phyloP scores from a whole-genome alignment of 495 filamentous ascomycete genomes.

The Podospora sp. region DNA sequence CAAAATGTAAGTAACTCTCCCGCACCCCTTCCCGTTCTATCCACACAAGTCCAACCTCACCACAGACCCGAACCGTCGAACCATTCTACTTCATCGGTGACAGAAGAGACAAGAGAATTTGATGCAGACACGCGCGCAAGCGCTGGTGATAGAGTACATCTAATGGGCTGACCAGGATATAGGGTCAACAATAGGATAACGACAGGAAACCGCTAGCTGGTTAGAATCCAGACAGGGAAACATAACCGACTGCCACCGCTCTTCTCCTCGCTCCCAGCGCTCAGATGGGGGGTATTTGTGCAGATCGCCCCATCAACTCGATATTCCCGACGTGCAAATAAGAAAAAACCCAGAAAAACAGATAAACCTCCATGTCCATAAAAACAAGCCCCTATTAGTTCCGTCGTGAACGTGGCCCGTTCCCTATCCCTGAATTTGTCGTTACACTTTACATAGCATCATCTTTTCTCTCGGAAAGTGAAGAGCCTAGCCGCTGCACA shows the following conservation, averaged over 20 bases:
- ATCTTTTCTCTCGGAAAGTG: conserved; percentile 2
- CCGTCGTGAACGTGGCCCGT: conserved; percentile 8
- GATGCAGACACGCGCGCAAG: background rate
- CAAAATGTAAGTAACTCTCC: background rate
- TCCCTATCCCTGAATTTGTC: background rate
- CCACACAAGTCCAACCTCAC: background rate
- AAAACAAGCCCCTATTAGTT: conserved; percentile 12
- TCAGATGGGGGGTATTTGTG: background rate
- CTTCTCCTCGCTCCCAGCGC: background rate
- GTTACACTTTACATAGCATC: conserved; percentile 13
- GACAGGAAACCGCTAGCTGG: background rate
- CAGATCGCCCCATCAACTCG: background rate
- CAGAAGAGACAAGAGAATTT: background rate
- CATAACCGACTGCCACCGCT: background rate
- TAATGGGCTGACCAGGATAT: background rate
- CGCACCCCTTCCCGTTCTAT: background rate
- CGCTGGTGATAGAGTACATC: background rate
- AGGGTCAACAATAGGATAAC: background rate
- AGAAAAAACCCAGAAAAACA: conserved; percentile 3
- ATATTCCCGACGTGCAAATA: background rate
- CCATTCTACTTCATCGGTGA: background rate
- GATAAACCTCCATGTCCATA: background rate
- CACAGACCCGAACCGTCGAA: background rate
- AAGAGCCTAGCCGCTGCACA: conserved; percentile 75
- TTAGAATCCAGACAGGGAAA: background rate